A percentile compares a stretch with the other conserved stretches of the same genome.
These are phyloP conservation scores for Metschnikowia corniflorae DNA, from an alignment of 805 yeast species.

Conservation along the genomic window DNA sequence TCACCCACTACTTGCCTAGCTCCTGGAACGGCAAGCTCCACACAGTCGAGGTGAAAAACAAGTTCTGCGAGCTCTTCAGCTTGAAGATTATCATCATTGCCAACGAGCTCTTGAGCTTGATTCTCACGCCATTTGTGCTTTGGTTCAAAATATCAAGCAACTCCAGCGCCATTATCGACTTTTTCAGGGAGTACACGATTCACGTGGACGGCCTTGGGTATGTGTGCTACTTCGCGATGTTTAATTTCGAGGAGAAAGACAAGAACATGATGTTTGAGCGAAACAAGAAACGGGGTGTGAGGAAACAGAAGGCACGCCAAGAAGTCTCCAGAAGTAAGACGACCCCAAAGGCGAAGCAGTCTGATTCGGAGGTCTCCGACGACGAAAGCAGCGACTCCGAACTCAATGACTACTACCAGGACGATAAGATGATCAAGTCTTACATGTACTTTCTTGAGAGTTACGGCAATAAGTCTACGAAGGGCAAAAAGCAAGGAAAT, in stretches of 20 bases:
- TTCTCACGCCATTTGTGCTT: constrained; percentile 84
- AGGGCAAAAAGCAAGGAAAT: not conserved
- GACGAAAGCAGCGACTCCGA: constrained; percentile 21
- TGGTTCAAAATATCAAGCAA: constrained; percentile 78
- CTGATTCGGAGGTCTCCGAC: constrained; percentile 17
- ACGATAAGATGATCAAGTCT: constrained; percentile 89
- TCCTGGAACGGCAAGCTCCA: constrained; percentile 86
- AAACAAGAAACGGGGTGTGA: constrained; percentile 20
- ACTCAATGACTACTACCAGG: constrained; percentile 46
- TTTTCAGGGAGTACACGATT: constrained; percentile 83
- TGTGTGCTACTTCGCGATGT: constrained; percentile 92
- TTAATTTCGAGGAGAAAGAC: constrained; percentile 66
- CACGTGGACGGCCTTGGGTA: constrained; percentile 94
- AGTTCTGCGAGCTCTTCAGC: constrained; percentile 76
- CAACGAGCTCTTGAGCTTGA: constrained; percentile 75
- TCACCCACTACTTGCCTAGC: constrained; percentile 85
- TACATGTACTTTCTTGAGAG: constrained; percentile 85
- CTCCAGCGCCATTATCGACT: constrained; percentile 78
- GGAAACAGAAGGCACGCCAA: constrained; percentile 13
- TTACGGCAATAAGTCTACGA: constrained; percentile 45
- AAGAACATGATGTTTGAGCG: constrained; percentile 39
- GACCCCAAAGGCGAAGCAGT: constrained; percentile 11
- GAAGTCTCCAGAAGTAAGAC: constrained; percentile 1
- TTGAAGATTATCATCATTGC: constrained; percentile 66
- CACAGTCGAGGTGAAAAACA: constrained; percentile 76